Percentiles rank a stretch among this genome's conserved stretches.
These are phyloP conservation scores for Debaryomyces subglobosus DNA, from an alignment of 1,139 yeast species.

Conservation along the genomic window DNA sequence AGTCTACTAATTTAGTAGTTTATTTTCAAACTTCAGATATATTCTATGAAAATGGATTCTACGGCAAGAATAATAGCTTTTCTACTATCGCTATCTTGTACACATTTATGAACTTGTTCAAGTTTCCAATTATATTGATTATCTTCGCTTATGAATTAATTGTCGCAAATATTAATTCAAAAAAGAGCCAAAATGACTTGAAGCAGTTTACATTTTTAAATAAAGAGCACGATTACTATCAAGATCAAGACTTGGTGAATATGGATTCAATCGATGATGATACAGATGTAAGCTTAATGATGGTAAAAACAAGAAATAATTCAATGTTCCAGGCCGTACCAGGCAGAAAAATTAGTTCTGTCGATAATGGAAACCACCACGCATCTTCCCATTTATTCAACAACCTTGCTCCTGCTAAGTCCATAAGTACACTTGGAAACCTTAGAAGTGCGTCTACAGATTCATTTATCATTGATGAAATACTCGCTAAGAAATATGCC, in stretches of 20 bases:
- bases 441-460: slow-evolving; percentile 41
- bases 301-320: slow-evolving; percentile 26
- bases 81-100: slow-evolving; percentile 9
- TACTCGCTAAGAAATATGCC: slow-evolving; percentile 31
- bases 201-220: slow-evolving; percentile 42
- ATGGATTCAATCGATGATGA: slow-evolving; percentile 24
- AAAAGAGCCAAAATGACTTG: slow-evolving; percentile 20
- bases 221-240: slow-evolving; percentile 31
- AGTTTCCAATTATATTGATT: slow-evolving; percentile 37
- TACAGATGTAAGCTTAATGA: slow-evolving; percentile 26
- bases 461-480: slow-evolving; percentile 37
- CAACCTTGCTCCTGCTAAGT: slow-evolving; percentile 21
- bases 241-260: slow-evolving; percentile 31
- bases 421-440: slow-evolving; percentile 35
- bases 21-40: slow-evolving; percentile 30
- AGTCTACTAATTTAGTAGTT: slow-evolving; percentile 41
- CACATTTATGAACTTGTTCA: slow-evolving; percentile 25
- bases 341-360: slow-evolving; percentile 9
- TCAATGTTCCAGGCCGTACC: slow-evolving; percentile 16
- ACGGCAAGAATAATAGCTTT: slow-evolving; percentile 7
- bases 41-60: slow-evolving; percentile 12
- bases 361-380: slow-evolving; percentile 6
- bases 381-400: slow-evolving; percentile 8
- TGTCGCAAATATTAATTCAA: slow-evolving; percentile 21
- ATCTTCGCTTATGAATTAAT: slow-evolving; percentile 38